Conservation (phyloP, 2,329 filamentous ascomycete genomes). For the Colletotrichum cordylinicola region DNA sequence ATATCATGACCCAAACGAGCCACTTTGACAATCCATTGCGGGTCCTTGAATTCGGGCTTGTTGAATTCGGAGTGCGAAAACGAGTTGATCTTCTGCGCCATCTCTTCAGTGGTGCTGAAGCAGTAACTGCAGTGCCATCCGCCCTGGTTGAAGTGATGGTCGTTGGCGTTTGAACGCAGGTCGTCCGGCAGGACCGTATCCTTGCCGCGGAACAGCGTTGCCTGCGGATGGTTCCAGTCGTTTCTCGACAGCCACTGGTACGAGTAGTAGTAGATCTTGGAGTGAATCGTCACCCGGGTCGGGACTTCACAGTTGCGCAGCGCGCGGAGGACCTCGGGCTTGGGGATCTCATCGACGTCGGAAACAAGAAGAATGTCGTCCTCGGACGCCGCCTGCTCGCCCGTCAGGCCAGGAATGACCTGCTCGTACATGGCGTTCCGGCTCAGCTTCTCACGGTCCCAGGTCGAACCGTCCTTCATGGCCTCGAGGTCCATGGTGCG, state of each 20-base stretch:
- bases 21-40: slow-evolving; percentile 42
- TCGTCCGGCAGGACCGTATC: slow-evolving; percentile 58
- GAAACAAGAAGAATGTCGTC: slow-evolving; percentile 65
- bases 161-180: slow-evolving; percentile 54
- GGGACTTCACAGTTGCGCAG: slow-evolving; percentile 59
- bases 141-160: slow-evolving; percentile 46
- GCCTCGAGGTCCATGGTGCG: slow-evolving; percentile 31
- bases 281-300: slow-evolving; percentile 55
- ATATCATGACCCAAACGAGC: slow-evolving; percentile 48
- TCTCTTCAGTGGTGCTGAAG: slow-evolving; percentile 60
- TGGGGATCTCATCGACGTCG: slow-evolving; percentile 66
- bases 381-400: slow-evolving; percentile 42
- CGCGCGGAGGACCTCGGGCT: slow-evolving; percentile 52
- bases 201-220: slow-evolving; percentile 54
- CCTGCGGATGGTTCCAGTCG: slow-evolving; percentile 65
- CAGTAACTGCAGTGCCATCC: slow-evolving; percentile 70
- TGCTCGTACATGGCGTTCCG: slow-evolving; percentile 64
- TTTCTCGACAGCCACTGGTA: slow-evolving; percentile 55
- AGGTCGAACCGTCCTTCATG: slow-evolving; percentile 32
- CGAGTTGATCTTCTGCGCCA: slow-evolving; percentile 57
- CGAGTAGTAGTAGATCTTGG: slow-evolving; percentile 62
- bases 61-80: slow-evolving; percentile 47
- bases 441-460: slow-evolving; percentile 59
- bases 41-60: slow-evolving; percentile 43
- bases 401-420: slow-evolving; percentile 55